Evolutionary conservation across 2,329 filamentous ascomycete species (phyloP), one percentile per base, ranked within the genome.

Genomic region (Sporothrix phasma): DNA sequence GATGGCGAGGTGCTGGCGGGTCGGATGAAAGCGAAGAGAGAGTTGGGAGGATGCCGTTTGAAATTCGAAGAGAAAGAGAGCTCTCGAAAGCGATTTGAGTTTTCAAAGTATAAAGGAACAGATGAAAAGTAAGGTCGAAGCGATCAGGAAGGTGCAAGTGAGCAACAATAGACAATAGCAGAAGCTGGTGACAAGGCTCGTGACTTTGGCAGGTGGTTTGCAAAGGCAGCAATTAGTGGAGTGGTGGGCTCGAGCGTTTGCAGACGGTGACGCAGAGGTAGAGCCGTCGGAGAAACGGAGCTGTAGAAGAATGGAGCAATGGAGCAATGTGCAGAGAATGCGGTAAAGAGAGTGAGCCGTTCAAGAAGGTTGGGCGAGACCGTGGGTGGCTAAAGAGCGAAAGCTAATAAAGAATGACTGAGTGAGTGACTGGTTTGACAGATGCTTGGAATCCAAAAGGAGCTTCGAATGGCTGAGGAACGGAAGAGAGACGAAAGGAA

Each of bases 371-470:
- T 39, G 59, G 45, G 31, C 51, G 7, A 47, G 43, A 39, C 24
- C 43, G 62, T 31, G 13, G 43, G 29, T n/a, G 26, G 54, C 22
- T n/a, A 26, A 37, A 10, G 8, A 17, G 45, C 13, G 13, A 61
- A 34, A 29, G 34, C n/a, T 7, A 46, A 15, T 59, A 66, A 62
- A 65, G 62, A 64, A 45, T 58, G 63, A 65, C 46, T 65, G 59
- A 41, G 53, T 65, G 63, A 65, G 53, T 60, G 51, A 17, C 11
- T 37, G 53, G 6, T 26, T 46, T 41, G 46, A 37, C 17, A 45
- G 26, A 43, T 60, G 51, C n/a, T 39, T 66, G 62, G 58, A 45
- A 41, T 53, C 53, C 58, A n/a, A 53, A 58, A 37, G 19, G 29
- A 43, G 34, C 5, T 49, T 37, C 22, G 29, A 26, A 41, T 56